phyloP scores from a whole-genome alignment of 768 basidiomycete genomes.

The Macrolepiota dolichaula region DNA sequence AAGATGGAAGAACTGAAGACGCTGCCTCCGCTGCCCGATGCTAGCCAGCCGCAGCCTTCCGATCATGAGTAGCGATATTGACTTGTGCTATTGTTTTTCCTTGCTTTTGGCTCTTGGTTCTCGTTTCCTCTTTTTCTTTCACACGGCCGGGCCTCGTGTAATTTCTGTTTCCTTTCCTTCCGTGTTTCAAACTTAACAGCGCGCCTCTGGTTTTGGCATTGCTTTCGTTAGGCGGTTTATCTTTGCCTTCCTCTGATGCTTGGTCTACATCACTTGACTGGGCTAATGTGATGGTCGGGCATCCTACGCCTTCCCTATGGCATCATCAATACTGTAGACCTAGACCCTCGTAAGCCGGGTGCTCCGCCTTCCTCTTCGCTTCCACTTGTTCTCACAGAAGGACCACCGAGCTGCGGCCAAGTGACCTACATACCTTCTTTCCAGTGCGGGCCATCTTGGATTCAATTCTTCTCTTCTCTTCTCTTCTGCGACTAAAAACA shows the following conservation, averaged over 20 bases:
- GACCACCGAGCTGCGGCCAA: neutral
- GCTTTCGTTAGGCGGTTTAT: neutral
- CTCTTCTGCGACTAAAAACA: neutral
- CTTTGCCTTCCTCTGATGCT: neutral
- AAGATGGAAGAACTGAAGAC: slow-evolving; percentile 37
- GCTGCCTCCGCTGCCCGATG: neutral
- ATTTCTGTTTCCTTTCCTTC: neutral
- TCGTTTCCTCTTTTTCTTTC: neutral
- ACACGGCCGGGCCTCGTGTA: neutral
- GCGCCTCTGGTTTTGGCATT: neutral
- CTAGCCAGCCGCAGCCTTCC: neutral
- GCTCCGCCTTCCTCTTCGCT: neutral
- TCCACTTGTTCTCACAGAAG: neutral
- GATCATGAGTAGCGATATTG: neutral
- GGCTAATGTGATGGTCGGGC: neutral
- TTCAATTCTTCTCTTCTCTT: neutral
- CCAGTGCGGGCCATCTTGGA: neutral
- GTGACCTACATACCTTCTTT: neutral
- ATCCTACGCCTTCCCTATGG: neutral
- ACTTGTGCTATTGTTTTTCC: neutral
- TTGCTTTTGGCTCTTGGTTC: neutral
- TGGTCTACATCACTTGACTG: neutral
- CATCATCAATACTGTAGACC: neutral
- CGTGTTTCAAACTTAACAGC: neutral
- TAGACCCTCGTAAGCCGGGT: neutral